Base-by-base conservation (phyloP, 164 flowering plant species). In the Piper betle region DNA sequence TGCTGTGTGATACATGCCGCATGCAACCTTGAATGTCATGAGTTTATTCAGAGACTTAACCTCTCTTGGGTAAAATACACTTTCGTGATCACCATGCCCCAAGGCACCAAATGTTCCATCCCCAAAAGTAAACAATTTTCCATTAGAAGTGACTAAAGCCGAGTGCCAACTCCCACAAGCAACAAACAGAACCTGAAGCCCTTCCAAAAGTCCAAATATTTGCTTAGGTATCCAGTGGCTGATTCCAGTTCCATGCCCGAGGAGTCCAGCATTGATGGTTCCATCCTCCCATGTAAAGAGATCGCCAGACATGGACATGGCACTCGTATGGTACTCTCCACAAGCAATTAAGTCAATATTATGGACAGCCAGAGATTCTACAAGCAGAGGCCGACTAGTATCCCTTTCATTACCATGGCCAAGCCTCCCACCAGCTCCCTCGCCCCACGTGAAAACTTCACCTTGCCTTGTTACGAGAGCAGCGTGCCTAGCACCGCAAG, bases 361-460 rank as follows among this genome's bases (percentile, higher is more conserved):
- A 58, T 64, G 74, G 18, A 76, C 73, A 33, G 86, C 82, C n/a
- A 90, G 67, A 67, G 71, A 80, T 59, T 87, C 95, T 41, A 90
- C 90, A 56, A 85, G 87, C 1, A 62, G 80, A 42, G 97, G 97
- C n/a, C 76, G 79, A 63, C 86, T 70, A 52, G 72, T 73, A 69
- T 82, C 83, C 46, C 41, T 75, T 55, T 82, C 84, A 62, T 72
- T 68, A 42, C 92, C 91, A 75, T 92, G 96, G 53, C 98, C 98
- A 62, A 89, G 87, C 64, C 85, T 78, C 13, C 98, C 98, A 16
- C 96, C 87, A 62, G 79, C 75, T 74, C 84, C 96, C 70, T 91
- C 97, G 17, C 97, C 97, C 96, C 97, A 88, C 3, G 92, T 84
- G 70, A 88, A 88, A 64, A 91, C 91, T 74, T 88, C 96, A 25